phyloP scores from a whole-genome alignment of 108 stramenopile species.

The Fragilariopsis cylindrus region DNA sequence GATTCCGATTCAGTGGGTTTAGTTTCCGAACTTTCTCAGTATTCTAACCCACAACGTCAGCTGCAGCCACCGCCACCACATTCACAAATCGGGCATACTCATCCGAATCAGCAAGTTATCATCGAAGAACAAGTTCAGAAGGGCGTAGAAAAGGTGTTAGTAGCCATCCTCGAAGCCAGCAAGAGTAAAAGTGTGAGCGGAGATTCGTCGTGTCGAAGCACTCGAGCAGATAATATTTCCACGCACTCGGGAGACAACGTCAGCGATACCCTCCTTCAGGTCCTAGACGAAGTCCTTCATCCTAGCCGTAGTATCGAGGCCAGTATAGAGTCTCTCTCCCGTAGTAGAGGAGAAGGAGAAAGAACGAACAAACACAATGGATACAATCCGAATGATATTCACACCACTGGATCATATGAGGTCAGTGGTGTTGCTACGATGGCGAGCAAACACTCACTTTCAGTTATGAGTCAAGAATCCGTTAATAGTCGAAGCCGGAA shows the following conservation, averaged over 20 bases:
- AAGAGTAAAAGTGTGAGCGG: constrained; percentile 13
- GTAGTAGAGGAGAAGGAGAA: too few species aligned
- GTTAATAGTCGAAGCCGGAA: not conserved
- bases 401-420: not conserved
- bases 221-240: not conserved
- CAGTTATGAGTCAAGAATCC: not conserved
- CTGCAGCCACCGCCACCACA: not conserved
- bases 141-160: constrained; percentile 52
- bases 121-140: constrained; percentile 46
- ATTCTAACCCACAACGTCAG: constrained; percentile 9
- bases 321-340: too few species aligned
- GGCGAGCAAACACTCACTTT: not conserved
- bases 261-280: constrained; percentile 32
- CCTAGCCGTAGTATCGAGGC: constrained; percentile 1
- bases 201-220: not conserved
- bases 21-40: constrained; percentile 32
- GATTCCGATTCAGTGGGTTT: constrained; percentile 27
- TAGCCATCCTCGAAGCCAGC: constrained; percentile 52
- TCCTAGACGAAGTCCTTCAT: constrained; percentile 36
- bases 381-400: not conserved
- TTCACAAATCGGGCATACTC: too few species aligned
- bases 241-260: constrained; percentile 3
- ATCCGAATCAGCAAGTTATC: constrained; percentile 1
- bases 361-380: too few species aligned
- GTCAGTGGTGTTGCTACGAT: not conserved